Conservation (phyloP, 192 early-diverging fungal species). For the Diversispora epigaea region DNA sequence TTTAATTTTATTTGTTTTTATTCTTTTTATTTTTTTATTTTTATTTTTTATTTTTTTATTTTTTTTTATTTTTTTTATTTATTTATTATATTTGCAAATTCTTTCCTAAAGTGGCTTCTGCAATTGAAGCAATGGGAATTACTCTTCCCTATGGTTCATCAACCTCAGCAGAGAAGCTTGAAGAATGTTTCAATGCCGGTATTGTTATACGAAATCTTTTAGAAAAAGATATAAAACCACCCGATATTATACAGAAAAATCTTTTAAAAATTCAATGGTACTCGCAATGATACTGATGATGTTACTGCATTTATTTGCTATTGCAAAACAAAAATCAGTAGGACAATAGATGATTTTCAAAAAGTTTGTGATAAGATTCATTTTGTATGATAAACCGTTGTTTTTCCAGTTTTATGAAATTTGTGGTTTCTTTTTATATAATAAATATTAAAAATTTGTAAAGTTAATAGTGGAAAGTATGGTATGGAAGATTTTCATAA, state of each 20-base stretch:
- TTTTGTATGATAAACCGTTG: constrained; percentile 43
- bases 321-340: constrained; percentile 76
- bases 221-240: constrained; percentile 89
- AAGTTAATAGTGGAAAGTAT: constrained; percentile 78
- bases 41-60: neutral
- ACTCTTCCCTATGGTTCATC: constrained; percentile 94
- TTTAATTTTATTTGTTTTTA: no score
- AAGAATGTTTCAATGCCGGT: constrained; percentile 87
- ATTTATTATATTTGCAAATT: neutral
- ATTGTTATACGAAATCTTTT: constrained; percentile 84
- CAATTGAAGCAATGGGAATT: constrained; percentile 98
- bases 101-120: constrained; percentile 83
- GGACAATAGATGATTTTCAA: constrained; percentile 96
- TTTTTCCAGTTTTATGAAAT: no score
- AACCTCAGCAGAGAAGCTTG: constrained; percentile 85
- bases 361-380: constrained; percentile 83
- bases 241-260: constrained; percentile 93
- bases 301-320: constrained; percentile 91
- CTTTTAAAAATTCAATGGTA: constrained; percentile 96
- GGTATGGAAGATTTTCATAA: constrained; percentile 96
- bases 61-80: constrained; percentile 1
- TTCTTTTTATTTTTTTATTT: neutral
- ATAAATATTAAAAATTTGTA: neutral
- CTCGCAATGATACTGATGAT: constrained; percentile 91
- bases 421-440: neutral